phyloP scores from a whole-genome alignment of 768 basidiomycete species.

The Auriscalpium orientale region DNA sequence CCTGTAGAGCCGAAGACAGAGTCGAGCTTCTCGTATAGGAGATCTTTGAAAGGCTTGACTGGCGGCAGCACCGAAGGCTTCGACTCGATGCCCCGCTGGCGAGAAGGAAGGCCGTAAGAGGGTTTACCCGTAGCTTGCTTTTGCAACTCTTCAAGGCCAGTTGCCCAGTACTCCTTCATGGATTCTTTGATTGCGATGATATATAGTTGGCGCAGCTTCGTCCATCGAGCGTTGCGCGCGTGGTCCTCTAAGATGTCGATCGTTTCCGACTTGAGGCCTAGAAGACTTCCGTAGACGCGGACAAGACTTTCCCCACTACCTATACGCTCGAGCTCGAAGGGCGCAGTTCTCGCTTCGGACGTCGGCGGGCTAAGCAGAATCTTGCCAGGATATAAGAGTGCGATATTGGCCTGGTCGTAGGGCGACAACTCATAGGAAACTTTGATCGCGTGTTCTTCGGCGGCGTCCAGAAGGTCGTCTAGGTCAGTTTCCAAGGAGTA shows the following conservation, averaged over 20 bases:
- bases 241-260: background rate
- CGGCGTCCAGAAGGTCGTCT: background rate
- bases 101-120: background rate
- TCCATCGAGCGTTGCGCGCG: background rate
- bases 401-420: background rate
- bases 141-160: background rate
- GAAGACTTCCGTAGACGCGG: background rate
- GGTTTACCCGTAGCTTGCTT: background rate
- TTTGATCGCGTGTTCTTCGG: background rate
- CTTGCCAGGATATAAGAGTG: background rate
- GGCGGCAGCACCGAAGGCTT: background rate
- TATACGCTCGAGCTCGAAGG: background rate
- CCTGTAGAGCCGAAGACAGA: constrained; percentile 18
- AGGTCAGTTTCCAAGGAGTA: background rate
- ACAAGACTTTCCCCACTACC: background rate
- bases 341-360: background rate
- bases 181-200: background rate
- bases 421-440: background rate
- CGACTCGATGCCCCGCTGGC: background rate
- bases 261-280: background rate
- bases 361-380: background rate
- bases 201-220: background rate
- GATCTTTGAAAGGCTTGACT: background rate
- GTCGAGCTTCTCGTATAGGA: background rate
- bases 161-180: background rate